Evolutionary conservation across 164 flowering plant species (phyloP).

Genomic region (Nymphaea colorata): DNA sequence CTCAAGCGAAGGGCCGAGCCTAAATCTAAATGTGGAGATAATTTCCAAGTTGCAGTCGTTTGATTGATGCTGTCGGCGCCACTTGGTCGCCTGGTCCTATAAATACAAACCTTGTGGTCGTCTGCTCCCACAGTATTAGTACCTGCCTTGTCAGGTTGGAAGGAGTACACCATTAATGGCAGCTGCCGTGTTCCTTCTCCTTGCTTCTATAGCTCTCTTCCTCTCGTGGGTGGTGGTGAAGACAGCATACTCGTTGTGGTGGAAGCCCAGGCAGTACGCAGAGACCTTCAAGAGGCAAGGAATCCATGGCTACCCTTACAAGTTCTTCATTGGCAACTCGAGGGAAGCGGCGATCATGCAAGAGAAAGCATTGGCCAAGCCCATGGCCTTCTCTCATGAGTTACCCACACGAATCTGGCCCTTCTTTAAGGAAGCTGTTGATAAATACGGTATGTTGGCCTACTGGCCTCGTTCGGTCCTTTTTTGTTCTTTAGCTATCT

Average conservation of each 20-base stretch:
- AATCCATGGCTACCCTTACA: constrained; percentile 10
- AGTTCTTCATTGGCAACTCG: constrained; percentile 6
- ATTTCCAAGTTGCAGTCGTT: too few relatives aligned
- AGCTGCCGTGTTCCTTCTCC: too few relatives aligned
- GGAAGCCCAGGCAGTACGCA: constrained; percentile 10
- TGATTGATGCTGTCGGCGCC: too few relatives aligned
- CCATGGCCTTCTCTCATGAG: constrained; percentile 10
- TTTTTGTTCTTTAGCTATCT: background rate
- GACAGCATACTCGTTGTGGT: background rate
- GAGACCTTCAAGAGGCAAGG: constrained; percentile 8
- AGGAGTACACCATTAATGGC: too few relatives aligned
- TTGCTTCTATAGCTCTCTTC: background rate
- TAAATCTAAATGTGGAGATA: too few relatives aligned
- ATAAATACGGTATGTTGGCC: constrained; percentile 6
- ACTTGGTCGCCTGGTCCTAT: too few relatives aligned
- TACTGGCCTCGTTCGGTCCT: background rate
- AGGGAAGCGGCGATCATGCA: background rate
- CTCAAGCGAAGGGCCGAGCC: too few relatives aligned
- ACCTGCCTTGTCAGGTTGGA: too few relatives aligned
- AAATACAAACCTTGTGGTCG: too few relatives aligned
- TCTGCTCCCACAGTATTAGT: too few relatives aligned
- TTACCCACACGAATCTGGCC: constrained; percentile 11
- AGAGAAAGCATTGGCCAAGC: constrained; percentile 8
- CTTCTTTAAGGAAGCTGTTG: constrained; percentile 2
- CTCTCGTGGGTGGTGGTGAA: background rate